Conservation (phyloP, 768 basidiomycete genomes). For the Hebeloma cylindrosporum region DNA sequence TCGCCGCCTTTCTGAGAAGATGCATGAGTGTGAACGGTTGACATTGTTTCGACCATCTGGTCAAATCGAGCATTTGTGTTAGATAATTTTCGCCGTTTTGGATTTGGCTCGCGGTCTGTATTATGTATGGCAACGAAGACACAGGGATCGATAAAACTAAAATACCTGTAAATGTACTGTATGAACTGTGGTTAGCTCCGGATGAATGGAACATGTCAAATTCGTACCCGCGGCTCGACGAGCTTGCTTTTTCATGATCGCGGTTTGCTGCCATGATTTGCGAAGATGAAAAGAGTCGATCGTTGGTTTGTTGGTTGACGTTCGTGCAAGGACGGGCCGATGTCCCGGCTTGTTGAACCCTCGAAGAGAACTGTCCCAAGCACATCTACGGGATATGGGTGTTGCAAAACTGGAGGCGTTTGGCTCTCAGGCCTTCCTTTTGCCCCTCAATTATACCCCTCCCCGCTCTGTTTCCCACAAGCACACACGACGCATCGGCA, state of each 20-base stretch:
- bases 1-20: neutral
- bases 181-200: too few relatives aligned
- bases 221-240: too few relatives aligned
- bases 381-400: slow-evolving; percentile 3
- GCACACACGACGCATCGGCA: neutral
- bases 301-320: too few relatives aligned
- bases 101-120: slow-evolving; percentile 13
- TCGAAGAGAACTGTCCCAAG: neutral
- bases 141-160: too few relatives aligned
- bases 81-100: slow-evolving; percentile 46
- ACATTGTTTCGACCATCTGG: slow-evolving; percentile 64
- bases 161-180: slow-evolving; percentile 3
- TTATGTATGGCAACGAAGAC: too few relatives aligned
- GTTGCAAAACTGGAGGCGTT: neutral
- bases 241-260: too few relatives aligned
- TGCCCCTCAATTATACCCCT: slow-evolving; percentile 7
- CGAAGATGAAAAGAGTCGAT: too few relatives aligned
- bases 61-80: slow-evolving; percentile 59
- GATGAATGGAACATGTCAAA: too few relatives aligned
- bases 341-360: neutral
- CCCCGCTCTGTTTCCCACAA: neutral
- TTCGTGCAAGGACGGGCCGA: slow-evolving; percentile 10
- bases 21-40: slow-evolving; percentile 26
- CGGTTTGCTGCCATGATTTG: too few relatives aligned
- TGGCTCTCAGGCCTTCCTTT: neutral